A percentile compares a stretch with the other conserved stretches of the same genome.
Evolutionary conservation across 768 basidiomycete genomes (phyloP).

Genomic region (Wakefieldia striispora): DNA sequence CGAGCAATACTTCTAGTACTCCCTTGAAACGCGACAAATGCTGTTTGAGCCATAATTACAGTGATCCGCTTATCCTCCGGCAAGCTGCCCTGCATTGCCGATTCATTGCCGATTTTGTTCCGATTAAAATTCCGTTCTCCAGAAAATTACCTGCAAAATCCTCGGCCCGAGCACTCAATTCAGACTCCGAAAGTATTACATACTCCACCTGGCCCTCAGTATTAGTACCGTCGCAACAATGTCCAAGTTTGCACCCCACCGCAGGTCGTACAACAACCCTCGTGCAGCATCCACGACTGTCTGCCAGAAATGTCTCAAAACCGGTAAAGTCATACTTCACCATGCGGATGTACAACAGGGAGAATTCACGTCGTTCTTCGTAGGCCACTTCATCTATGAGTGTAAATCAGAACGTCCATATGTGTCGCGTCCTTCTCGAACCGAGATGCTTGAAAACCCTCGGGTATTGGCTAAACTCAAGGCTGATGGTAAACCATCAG

Average conservation of each 20-base stretch:
- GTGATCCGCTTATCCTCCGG: too few relatives aligned
- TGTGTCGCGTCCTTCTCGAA: conserved; percentile 84
- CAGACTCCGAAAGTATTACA: not conserved
- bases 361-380: not conserved
- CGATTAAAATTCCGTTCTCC: too few relatives aligned
- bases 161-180: too few relatives aligned
- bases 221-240: conserved; percentile 34
- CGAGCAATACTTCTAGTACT: too few relatives aligned
- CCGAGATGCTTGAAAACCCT: conserved; percentile 82
- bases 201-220: conserved; percentile 10
- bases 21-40: too few relatives aligned
- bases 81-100: too few relatives aligned
- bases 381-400: conserved; percentile 90
- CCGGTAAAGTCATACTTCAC: conserved; percentile 41
- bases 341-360: conserved; percentile 4
- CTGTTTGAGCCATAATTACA: too few relatives aligned
- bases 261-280: conserved; percentile 57
- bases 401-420: conserved; percentile 84
- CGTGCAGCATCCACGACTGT: conserved; percentile 63
- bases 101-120: too few relatives aligned
- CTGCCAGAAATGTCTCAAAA: conserved; percentile 79
- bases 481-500: conserved; percentile 68
- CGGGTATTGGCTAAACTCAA: conserved; percentile 62
- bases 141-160: too few relatives aligned
- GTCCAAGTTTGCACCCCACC: conserved; percentile 82